Evolutionary conservation across 306 rosid species (phyloP).

Genomic region (Potentilla sterilis): DNA sequence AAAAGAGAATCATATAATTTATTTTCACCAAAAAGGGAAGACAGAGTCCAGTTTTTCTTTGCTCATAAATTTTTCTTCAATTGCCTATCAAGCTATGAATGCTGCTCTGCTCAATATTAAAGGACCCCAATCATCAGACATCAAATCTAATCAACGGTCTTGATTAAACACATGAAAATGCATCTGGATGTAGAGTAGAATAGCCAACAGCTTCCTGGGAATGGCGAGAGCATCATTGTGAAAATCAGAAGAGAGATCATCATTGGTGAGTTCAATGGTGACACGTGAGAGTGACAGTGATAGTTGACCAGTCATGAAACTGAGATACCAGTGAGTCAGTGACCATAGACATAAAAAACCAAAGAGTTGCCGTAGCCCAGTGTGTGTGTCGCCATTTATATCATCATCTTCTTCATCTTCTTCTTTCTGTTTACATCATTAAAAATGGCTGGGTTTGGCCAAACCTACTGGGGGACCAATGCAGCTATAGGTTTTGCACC

Average conservation of each 20-base stretch:
- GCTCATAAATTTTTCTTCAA: background rate
- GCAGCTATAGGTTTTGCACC: background rate
- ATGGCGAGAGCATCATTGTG: background rate
- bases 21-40: background rate
- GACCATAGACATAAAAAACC: background rate
- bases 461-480: background rate
- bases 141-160: background rate
- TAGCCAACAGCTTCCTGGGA: background rate
- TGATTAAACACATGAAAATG: background rate
- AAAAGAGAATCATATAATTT: background rate
- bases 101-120: background rate
- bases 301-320: background rate
- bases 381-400: no score
- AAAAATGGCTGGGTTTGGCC: background rate
- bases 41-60: no score
- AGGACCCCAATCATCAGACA: background rate
- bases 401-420: background rate
- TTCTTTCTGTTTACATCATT: background rate
- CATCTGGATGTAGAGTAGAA: background rate
- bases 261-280: background rate
- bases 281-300: slow-evolving; percentile 3
- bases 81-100: background rate
- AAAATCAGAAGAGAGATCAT: background rate
- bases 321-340: background rate
- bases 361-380: background rate